Percentiles rank a stretch among this genome's conserved stretches.
Evolutionary conservation across 257 asterid genomes (phyloP).

Genomic region (Plantago ovata): DNA sequence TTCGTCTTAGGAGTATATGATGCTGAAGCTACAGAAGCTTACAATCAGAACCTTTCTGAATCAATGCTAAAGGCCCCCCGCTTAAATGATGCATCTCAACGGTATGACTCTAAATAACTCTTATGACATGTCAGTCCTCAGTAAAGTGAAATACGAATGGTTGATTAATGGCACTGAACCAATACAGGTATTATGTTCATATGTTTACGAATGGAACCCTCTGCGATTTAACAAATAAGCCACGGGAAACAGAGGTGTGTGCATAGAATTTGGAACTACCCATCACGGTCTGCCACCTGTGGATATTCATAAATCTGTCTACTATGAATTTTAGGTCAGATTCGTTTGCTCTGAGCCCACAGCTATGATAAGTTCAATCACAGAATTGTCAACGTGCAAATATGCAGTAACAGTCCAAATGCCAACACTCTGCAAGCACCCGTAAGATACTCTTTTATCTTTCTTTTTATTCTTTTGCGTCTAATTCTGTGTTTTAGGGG

Average conservation of each 20-base stretch:
- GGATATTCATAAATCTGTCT: conserved; percentile 6
- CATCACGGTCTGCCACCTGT: conserved; percentile 3
- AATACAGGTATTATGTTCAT: conserved; percentile 86
- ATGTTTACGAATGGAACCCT: conserved; percentile 77
- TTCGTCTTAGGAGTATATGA: conserved; percentile 83
- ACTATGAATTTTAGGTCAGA: conserved; percentile 62
- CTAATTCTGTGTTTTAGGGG: not conserved
- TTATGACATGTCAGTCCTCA: conserved; percentile 2
- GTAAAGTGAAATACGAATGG: not conserved
- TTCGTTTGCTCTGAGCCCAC: conserved; percentile 92
- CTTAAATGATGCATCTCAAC: conserved; percentile 96
- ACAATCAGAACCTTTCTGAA: conserved; percentile 76
- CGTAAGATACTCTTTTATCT: conserved; percentile 65
- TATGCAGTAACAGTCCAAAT: conserved; percentile 90
- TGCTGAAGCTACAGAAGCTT: conserved; percentile 74
- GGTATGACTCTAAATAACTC: conserved; percentile 39
- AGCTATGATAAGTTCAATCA: conserved; percentile 89
- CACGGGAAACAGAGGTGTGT: conserved; percentile 89
- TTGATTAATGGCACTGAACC: conserved; percentile 12
- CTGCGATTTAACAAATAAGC: conserved; percentile 88
- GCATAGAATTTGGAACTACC: conserved; percentile 16
- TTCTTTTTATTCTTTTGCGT: conserved; percentile 11
- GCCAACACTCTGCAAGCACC: conserved; percentile 96
- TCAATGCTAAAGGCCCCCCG: conserved; percentile 92
- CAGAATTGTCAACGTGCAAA: conserved; percentile 95